These are phyloP conservation scores for Macroventuria anomochaeta DNA, from an alignment of 2,329 filamentous ascomycete genomes.

Conservation along the genomic window DNA sequence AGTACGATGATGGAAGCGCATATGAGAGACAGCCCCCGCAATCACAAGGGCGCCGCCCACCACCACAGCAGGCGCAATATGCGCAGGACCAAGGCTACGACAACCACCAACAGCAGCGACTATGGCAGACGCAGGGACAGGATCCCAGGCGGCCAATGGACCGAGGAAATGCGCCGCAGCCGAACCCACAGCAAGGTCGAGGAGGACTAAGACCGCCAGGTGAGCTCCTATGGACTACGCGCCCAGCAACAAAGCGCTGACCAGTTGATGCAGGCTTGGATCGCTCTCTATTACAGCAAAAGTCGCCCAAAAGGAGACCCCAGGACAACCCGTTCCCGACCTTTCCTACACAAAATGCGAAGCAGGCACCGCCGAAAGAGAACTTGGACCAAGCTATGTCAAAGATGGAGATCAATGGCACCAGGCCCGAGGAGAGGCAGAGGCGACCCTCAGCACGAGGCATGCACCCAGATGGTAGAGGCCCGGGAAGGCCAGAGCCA, in stretches of 20 bases:
- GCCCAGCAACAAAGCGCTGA: neutral
- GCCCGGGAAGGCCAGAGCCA: conserved; percentile 26
- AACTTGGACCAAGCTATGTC: conserved; percentile 46
- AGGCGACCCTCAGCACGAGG: conserved; percentile 30
- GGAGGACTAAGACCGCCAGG: conserved; percentile 36
- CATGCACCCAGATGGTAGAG: conserved; percentile 33
- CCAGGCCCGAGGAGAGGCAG: conserved; percentile 23
- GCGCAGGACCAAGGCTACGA: conserved; percentile 37
- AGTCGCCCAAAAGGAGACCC: conserved; percentile 33
- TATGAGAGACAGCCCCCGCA: conserved; percentile 26
- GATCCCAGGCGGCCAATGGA: conserved; percentile 38
- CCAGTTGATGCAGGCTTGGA: conserved; percentile 31
- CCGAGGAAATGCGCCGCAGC: conserved; percentile 31
- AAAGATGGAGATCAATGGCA: conserved; percentile 41
- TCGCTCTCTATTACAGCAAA: conserved; percentile 40
- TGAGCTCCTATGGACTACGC: conserved; percentile 24
- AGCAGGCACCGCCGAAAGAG: conserved; percentile 21
- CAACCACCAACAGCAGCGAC: conserved; percentile 33
- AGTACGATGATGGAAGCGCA: conserved; percentile 36
- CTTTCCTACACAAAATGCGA: conserved; percentile 48
- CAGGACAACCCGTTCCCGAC: conserved; percentile 58
- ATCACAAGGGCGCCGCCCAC: conserved; percentile 23
- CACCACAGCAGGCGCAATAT: conserved; percentile 32
- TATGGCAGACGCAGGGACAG: conserved; percentile 34
- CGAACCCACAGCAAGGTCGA: conserved; percentile 31